phyloP scores from a whole-genome alignment of 1,139 yeast genomes.

The Geotrichum candidum region DNA sequence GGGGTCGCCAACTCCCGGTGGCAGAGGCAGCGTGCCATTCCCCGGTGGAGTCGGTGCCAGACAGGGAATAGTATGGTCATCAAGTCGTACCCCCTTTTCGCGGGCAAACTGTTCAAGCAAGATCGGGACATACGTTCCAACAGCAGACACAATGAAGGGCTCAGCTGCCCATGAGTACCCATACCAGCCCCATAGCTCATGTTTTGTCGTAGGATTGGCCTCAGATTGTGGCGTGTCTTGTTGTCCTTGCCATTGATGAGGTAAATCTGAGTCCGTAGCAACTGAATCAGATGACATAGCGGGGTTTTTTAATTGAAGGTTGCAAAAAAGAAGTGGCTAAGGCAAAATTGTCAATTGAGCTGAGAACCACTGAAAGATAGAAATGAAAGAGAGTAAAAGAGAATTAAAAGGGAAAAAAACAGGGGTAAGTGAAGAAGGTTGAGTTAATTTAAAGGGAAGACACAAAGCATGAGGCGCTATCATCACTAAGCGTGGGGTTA shows the following conservation, averaged over 20 bases:
- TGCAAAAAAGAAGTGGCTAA: background rate
- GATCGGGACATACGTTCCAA: conserved; percentile 65
- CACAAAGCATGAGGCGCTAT: background rate
- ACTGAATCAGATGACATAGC: background rate
- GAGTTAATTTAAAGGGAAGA: background rate
- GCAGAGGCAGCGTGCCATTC: conserved; percentile 10
- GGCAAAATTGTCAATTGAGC: background rate
- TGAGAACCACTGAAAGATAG: background rate
- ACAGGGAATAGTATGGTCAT: conserved; percentile 48
- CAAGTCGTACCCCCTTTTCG: conserved; percentile 34
- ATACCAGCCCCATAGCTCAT: conserved; percentile 35
- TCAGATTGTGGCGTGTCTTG: background rate
- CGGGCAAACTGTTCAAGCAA: conserved; percentile 61
- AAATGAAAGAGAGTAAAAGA: background rate
- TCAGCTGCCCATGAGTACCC: conserved; percentile 64
- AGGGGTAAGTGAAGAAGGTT: background rate
- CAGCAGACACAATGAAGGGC: conserved; percentile 67
- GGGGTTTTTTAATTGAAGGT: background rate
- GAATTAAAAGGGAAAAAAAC: background rate
- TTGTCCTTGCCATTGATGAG: background rate
- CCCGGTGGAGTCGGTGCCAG: conserved; percentile 31
- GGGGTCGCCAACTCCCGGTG: conserved; percentile 19
- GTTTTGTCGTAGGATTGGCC: conserved; percentile 20
- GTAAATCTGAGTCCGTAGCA: background rate
- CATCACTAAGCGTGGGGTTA: background rate